Evolutionary conservation across 805 yeast genomes (phyloP).

Genomic region (Nakazawaea populi): DNA sequence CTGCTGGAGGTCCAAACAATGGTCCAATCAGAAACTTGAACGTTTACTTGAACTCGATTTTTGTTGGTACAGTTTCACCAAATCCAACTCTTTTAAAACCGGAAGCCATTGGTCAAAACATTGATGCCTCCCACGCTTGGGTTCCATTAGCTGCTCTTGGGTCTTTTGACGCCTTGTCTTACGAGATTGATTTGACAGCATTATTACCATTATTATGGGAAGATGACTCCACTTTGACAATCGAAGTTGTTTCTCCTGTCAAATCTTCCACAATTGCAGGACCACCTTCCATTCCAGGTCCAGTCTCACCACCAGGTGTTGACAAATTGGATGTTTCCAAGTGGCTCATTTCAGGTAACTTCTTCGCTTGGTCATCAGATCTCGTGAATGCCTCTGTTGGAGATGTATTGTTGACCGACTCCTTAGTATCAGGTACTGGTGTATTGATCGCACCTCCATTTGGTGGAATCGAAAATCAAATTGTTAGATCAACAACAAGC

Average conservation of each 20-base stretch:
- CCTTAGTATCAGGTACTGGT: constrained; percentile 18
- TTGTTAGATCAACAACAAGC: constrained; percentile 15
- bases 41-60: constrained; percentile 19
- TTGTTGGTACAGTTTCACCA: constrained; percentile 21
- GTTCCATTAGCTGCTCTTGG: constrained; percentile 24
- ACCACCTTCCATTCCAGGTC: constrained; percentile 16
- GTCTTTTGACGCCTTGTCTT: constrained; percentile 21
- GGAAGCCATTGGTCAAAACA: constrained; percentile 14
- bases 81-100: constrained; percentile 25
- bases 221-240: constrained; percentile 16
- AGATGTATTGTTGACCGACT: constrained; percentile 13
- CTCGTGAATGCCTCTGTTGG: constrained; percentile 16
- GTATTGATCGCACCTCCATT: constrained; percentile 20
- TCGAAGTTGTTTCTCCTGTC: constrained; percentile 24
- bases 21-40: constrained; percentile 25
- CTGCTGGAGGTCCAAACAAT: constrained; percentile 12
- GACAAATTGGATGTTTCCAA: constrained; percentile 10
- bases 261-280: constrained; percentile 15
- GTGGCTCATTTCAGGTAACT: constrained; percentile 24
- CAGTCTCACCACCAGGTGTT: constrained; percentile 17
- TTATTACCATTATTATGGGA: constrained; percentile 25
- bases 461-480: constrained; percentile 18
- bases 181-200: constrained; percentile 22
- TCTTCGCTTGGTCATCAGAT: constrained; percentile 22
- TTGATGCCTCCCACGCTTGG: constrained; percentile 15